Percentiles rank a stretch among this genome's conserved stretches.
Evolutionary conservation across 164 flowering plant genomes (phyloP).

Genomic region (Platanus orientalis): DNA sequence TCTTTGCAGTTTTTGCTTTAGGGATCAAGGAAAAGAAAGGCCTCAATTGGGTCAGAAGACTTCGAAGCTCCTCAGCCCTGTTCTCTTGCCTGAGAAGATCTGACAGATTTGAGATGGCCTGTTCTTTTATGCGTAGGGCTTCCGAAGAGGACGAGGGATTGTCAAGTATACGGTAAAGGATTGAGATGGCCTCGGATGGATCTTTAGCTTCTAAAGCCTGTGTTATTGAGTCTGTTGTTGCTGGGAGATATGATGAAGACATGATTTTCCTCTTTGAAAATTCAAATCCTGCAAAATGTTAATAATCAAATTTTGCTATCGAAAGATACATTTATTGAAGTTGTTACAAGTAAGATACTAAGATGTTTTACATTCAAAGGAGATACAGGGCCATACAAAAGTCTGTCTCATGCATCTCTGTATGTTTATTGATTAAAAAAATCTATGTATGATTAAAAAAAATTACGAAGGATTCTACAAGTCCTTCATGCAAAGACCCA

Average conservation of each 20-base stretch:
- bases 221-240: constrained; percentile 55
- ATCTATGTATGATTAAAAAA: too few relatives aligned
- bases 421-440: too few relatives aligned
- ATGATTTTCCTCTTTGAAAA: constrained; percentile 11
- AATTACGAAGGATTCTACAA: too few relatives aligned
- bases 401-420: too few relatives aligned
- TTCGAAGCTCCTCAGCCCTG: constrained; percentile 57
- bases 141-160: constrained; percentile 58
- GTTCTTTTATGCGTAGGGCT: constrained; percentile 55
- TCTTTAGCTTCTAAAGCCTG: constrained; percentile 54
- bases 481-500: too few relatives aligned
- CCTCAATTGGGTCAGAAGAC: constrained; percentile 58
- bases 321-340: too few relatives aligned
- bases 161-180: constrained; percentile 46
- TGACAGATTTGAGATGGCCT: constrained; percentile 57
- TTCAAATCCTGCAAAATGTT: too few relatives aligned
- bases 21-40: constrained; percentile 64
- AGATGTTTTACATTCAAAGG: too few relatives aligned
- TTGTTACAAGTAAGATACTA: too few relatives aligned
- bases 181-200: constrained; percentile 48
- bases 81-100: constrained; percentile 60
- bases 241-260: constrained; percentile 55
- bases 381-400: too few relatives aligned
- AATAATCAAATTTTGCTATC: too few relatives aligned
- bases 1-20: constrained; percentile 69